Evolutionary conservation across 108 stramenopile genomes (phyloP).

Genomic region (Conticribra weissflogii): DNA sequence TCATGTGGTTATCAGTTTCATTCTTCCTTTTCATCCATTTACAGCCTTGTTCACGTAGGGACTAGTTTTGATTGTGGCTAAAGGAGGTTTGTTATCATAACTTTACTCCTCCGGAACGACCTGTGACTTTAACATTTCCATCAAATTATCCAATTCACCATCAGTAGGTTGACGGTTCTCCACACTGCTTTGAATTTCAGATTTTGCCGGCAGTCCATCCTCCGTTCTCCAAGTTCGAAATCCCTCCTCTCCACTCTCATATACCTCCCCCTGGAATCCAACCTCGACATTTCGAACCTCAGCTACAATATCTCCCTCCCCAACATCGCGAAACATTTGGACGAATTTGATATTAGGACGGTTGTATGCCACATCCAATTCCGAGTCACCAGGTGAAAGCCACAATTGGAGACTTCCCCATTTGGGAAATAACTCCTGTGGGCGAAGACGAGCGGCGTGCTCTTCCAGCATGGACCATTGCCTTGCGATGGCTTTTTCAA

Average conservation of each 20-base stretch:
- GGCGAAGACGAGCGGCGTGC: conserved; percentile 75
- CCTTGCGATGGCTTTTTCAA: conserved; percentile 64
- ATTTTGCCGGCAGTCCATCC: conserved; percentile 71
- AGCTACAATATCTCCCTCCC: conserved; percentile 9
- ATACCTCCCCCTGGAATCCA: conserved; percentile 86
- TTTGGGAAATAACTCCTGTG: conserved; percentile 67
- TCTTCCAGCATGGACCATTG: conserved; percentile 82
- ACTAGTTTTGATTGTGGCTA: no score
- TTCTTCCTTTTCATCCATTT: no score
- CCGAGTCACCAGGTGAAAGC: conserved; percentile 83
- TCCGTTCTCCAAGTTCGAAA: conserved; percentile 75
- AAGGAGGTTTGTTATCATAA: no score
- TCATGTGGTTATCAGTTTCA: no score
- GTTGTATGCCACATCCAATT: conserved; percentile 86
- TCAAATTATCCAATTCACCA: conserved; percentile 61
- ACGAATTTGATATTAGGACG: conserved; percentile 55
- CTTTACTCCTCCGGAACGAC: conserved; percentile 21
- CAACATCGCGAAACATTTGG: conserved; percentile 55
- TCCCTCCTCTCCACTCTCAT: conserved; percentile 69
- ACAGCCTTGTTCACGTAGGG: no score
- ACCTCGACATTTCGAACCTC: conserved; percentile 57
- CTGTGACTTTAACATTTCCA: conserved; percentile 54
- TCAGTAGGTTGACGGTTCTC: conserved; percentile 56
- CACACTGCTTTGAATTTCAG: conserved; percentile 51
- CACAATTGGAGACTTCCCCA: conserved; percentile 71